phyloP scores from a whole-genome alignment of 345 rosid genomes.

The Lagerstroemia speciosa region DNA sequence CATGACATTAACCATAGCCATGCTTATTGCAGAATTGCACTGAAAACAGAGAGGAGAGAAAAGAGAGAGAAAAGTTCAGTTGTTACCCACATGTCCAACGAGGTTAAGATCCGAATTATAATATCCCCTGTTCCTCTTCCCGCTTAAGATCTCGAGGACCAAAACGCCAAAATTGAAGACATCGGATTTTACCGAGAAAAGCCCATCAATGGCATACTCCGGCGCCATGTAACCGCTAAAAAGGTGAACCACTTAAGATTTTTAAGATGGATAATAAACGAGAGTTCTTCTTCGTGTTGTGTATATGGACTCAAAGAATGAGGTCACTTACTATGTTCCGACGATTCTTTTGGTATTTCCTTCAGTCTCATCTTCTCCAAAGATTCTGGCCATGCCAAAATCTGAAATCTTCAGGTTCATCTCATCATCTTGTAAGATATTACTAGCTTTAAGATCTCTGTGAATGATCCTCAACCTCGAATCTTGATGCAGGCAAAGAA shows the following conservation, averaged over 20 bases:
- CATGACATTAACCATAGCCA: not conserved
- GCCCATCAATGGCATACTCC: slow-evolving; percentile 42
- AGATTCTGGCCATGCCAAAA: slow-evolving; percentile 45
- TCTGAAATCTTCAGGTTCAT: slow-evolving; percentile 39
- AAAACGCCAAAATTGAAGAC: slow-evolving; percentile 40
- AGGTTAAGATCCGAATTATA: slow-evolving; percentile 27
- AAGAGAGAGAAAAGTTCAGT: not conserved
- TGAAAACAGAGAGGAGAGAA: too few relatives aligned
- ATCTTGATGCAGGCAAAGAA: slow-evolving; percentile 42
- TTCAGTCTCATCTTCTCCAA: slow-evolving; percentile 32
- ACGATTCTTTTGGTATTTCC: slow-evolving; percentile 23
- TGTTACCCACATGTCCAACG: slow-evolving; percentile 28
- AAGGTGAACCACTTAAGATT: not conserved
- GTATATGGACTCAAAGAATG: too few relatives aligned
- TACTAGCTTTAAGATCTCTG: slow-evolving; percentile 34
- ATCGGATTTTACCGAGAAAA: slow-evolving; percentile 34
- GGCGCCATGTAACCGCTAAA: slow-evolving; percentile 43
- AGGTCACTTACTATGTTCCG: slow-evolving; percentile 34
- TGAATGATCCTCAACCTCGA: slow-evolving; percentile 39
- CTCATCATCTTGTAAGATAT: slow-evolving; percentile 20
- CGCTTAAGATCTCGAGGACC: slow-evolving; percentile 34
- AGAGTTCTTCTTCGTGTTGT: not conserved
- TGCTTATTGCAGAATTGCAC: too few relatives aligned
- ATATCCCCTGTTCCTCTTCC: slow-evolving; percentile 32
- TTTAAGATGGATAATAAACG: not conserved